Evolutionary conservation across 345 rosid genomes (phyloP).

Genomic region (Firmiana major): DNA sequence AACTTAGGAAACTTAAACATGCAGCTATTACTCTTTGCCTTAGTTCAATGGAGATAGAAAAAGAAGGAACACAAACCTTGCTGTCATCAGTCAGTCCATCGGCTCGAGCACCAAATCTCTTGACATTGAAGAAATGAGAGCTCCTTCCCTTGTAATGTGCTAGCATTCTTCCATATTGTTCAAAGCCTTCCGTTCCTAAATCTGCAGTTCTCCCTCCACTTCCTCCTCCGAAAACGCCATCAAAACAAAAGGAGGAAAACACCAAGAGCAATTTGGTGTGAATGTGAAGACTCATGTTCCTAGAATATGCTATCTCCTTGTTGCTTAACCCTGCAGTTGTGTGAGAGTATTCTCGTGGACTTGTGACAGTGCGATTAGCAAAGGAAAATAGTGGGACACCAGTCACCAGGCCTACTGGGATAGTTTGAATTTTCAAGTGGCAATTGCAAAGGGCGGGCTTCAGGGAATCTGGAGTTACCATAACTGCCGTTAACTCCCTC

Average conservation of each 20-base stretch:
- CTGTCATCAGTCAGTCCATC: slow-evolving; percentile 30
- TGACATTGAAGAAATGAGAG: slow-evolving; percentile 20
- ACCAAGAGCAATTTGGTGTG: neutral
- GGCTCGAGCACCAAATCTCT: slow-evolving; percentile 29
- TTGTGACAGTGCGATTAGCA: neutral
- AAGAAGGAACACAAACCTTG: slow-evolving; percentile 20
- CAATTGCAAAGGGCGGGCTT: neutral
- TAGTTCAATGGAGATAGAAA: neutral
- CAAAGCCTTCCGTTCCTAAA: neutral
- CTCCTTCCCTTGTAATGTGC: slow-evolving; percentile 2
- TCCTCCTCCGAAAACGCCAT: slow-evolving; percentile 1
- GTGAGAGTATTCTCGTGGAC: neutral
- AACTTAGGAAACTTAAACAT: neutral
- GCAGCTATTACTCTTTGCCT: neutral
- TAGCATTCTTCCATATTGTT: neutral
- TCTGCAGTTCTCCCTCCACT: neutral
- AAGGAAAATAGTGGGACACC: neutral
- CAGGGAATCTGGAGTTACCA: neutral
- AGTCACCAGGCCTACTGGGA: no score
- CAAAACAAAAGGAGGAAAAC: slow-evolving; percentile 13
- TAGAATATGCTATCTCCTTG: neutral
- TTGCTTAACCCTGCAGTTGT: neutral
- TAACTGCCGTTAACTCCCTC: slow-evolving; percentile 22
- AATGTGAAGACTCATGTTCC: slow-evolving; percentile 10
- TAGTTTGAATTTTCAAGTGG: neutral